Percentiles rank a stretch among this genome's conserved stretches.
Evolutionary conservation across 139 green algal species (phyloP).

Genomic region (Axilococcus clingmanii): DNA sequence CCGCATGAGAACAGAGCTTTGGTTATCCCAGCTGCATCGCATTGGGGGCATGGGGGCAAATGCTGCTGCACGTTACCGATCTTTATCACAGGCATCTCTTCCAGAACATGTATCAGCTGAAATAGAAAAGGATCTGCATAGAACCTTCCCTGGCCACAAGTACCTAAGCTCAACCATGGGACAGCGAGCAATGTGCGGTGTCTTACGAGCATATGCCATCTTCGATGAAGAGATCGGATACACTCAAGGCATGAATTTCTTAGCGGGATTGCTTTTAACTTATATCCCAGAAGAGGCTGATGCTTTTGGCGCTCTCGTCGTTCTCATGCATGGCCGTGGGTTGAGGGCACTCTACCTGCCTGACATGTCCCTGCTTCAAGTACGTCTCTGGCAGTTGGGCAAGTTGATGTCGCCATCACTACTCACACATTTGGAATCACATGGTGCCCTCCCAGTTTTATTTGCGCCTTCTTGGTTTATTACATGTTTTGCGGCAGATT

Average conservation of each 20-base stretch:
- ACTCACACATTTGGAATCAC: constrained; percentile 49
- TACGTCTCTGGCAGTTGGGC: constrained; percentile 65
- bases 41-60: not conserved
- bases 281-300: constrained; percentile 50
- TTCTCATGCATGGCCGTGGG: constrained; percentile 63
- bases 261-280: constrained; percentile 58
- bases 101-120: constrained; percentile 33
- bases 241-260: constrained; percentile 71
- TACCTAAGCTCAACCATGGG: constrained; percentile 28
- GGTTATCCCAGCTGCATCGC: constrained; percentile 27
- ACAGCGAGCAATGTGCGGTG: constrained; percentile 36
- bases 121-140: constrained; percentile 68
- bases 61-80: not conserved
- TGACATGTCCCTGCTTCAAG: constrained; percentile 60
- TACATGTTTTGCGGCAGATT: constrained; percentile 65
- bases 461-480: constrained; percentile 71
- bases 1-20: constrained; percentile 27
- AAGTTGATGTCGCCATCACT: constrained; percentile 44
- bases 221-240: constrained; percentile 65
- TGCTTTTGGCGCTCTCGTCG: constrained; percentile 55
- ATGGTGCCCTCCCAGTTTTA: constrained; percentile 51
- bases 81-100: constrained; percentile 2
- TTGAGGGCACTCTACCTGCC: constrained; percentile 51
- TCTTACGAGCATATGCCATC: constrained; percentile 63
- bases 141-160: constrained; percentile 56